Conservation (phyloP, 1,139 yeast species). For the Scheffersomyces lignicola region DNA sequence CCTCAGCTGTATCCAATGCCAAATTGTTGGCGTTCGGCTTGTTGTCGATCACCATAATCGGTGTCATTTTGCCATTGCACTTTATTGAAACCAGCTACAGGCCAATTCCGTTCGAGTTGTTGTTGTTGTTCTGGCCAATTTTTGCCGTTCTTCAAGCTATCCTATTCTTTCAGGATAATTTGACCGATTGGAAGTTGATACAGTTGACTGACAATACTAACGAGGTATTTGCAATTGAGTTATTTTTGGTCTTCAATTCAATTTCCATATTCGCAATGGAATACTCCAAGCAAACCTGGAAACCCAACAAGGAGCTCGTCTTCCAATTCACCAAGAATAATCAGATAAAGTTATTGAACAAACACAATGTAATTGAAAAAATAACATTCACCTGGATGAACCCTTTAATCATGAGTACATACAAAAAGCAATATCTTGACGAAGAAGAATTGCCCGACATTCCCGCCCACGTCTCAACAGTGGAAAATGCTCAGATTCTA, state of each 20-base stretch:
- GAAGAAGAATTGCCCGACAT: conserved; percentile 57
- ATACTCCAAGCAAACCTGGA: conserved; percentile 23
- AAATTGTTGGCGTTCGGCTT: conserved; percentile 5
- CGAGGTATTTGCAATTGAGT: conserved; percentile 16
- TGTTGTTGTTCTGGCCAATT: conserved; percentile 46
- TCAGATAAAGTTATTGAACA: conserved; percentile 19
- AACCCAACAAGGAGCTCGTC: conserved; percentile 26
- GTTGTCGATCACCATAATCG: not conserved
- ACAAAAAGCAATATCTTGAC: conserved; percentile 45
- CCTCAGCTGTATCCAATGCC: not conserved
- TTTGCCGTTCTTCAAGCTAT: conserved; percentile 20
- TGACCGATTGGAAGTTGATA: conserved; percentile 26
- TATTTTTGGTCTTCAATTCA: conserved; percentile 20
- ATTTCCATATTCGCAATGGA: conserved; percentile 24
- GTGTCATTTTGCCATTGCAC: conserved; percentile 39
- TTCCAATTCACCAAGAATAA: conserved; percentile 15
- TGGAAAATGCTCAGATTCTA: conserved; percentile 18
- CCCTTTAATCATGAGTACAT: conserved; percentile 49
- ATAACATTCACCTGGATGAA: conserved; percentile 68
- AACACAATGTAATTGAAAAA: conserved; percentile 50
- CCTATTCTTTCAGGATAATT: conserved; percentile 30
- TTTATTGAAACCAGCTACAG: conserved; percentile 34
- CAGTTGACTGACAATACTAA: conserved; percentile 13
- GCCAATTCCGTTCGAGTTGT: conserved; percentile 32
- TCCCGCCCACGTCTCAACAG: conserved; percentile 48